phyloP scores from a whole-genome alignment of 2,329 filamentous ascomycete species.

The Hymenoscyphus occultus region DNA sequence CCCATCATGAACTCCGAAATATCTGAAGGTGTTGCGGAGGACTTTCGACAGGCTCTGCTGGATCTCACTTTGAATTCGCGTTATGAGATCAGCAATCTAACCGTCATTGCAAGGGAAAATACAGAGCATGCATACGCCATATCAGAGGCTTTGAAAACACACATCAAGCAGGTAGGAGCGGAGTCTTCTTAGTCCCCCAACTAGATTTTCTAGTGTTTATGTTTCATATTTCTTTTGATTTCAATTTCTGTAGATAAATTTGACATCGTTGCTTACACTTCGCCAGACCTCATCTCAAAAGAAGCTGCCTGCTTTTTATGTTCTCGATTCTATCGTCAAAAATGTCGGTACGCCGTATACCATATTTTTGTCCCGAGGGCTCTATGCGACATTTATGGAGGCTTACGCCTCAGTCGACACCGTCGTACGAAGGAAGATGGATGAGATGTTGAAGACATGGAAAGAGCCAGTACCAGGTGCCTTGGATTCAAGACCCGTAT shows the following conservation, averaged over 20 bases:
- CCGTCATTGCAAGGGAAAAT: constrained; percentile 95
- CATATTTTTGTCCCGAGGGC: constrained; percentile 84
- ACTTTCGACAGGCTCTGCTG: constrained; percentile 90
- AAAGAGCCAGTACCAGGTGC: constrained; percentile 95
- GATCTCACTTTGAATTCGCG: constrained; percentile 88
- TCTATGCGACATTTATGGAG: constrained; percentile 95
- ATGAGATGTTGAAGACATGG: constrained; percentile 97
- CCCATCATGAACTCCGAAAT: constrained; percentile 60
- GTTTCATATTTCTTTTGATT: constrained; percentile 7
- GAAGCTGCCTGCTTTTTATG: constrained; percentile 93
- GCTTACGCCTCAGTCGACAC: constrained; percentile 87
- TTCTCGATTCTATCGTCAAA: constrained; percentile 97
- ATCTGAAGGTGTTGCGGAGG: constrained; percentile 83
- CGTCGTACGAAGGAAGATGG: constrained; percentile 82
- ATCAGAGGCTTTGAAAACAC: constrained; percentile 82
- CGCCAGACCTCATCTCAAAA: constrained; percentile 76
- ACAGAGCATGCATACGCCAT: constrained; percentile 94
- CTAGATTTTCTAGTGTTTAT: constrained; percentile 22
- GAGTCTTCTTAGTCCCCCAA: constrained; percentile 29
- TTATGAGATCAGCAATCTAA: constrained; percentile 95
- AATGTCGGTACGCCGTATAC: constrained; percentile 98
- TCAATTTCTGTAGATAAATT: constrained; percentile 22
- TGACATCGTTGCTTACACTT: constrained; percentile 29
- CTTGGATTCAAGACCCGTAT: constrained; percentile 88
- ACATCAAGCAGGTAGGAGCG: constrained; percentile 84